Evolutionary conservation across 257 asterid species (phyloP).

Genomic region (Penstemon newberryi): DNA sequence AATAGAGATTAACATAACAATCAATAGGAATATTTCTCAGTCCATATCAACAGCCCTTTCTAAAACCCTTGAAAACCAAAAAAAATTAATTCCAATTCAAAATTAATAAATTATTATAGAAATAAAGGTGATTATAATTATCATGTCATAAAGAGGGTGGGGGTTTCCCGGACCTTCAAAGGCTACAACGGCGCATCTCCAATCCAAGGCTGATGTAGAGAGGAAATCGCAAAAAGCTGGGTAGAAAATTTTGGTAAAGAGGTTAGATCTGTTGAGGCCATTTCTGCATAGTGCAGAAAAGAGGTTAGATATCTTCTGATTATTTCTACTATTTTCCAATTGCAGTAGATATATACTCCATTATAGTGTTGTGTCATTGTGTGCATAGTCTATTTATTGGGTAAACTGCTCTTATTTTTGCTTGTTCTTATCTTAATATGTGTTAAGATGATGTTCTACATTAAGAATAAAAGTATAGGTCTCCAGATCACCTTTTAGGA

Average conservation of each 20-base stretch:
- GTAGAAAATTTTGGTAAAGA: constrained; percentile 78
- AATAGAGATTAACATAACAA: no score
- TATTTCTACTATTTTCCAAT: constrained; percentile 16
- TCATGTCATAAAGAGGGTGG: constrained; percentile 74
- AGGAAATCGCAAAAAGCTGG: constrained; percentile 77
- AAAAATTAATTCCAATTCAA: no score
- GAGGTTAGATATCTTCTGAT: constrained; percentile 43
- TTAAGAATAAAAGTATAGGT: no score
- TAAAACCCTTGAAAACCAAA: no score
- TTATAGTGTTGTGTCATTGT: neutral
- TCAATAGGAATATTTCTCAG: no score
- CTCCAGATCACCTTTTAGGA: no score
- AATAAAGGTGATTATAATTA: constrained; percentile 32
- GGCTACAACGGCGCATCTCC: constrained; percentile 93
- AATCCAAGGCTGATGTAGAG: constrained; percentile 83
- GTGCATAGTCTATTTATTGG: neutral
- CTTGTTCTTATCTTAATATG: neutral
- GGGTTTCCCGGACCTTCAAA: constrained; percentile 99
- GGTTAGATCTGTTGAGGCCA: constrained; percentile 81
- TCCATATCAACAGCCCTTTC: no score
- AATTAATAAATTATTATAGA: no score
- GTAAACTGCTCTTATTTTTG: constrained; percentile 7
- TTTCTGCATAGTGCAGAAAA: constrained; percentile 56
- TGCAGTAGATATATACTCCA: constrained; percentile 3
- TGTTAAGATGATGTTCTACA: no score